These are phyloP conservation scores for Nakazawaea wickerhamii DNA, from an alignment of 805 yeast species.

Conservation along the genomic window DNA sequence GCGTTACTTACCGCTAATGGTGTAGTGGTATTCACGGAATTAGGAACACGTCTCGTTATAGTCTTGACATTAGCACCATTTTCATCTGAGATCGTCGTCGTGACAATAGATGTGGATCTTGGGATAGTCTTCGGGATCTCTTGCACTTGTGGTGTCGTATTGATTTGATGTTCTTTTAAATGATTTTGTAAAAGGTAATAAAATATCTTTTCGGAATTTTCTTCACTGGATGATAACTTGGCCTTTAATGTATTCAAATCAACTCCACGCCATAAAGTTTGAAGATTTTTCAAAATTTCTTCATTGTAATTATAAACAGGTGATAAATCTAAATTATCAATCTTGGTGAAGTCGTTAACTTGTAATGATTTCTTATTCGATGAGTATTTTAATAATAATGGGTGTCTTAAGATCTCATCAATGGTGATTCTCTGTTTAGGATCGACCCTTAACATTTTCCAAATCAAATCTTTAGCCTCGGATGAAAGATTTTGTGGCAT, in stretches of 20 bases:
- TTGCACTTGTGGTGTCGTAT: conserved; percentile 8
- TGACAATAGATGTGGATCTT: conserved; percentile 26
- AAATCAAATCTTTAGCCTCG: conserved; percentile 84
- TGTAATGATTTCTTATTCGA: conserved; percentile 32
- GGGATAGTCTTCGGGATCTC: conserved; percentile 14
- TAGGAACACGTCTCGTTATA: conserved; percentile 25
- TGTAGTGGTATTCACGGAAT: conserved; percentile 9
- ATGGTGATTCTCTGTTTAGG: conserved; percentile 79
- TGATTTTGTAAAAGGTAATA: conserved; percentile 71
- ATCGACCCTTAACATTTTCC: conserved; percentile 74
- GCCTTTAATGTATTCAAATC: conserved; percentile 45
- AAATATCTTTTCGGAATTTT: conserved; percentile 75
- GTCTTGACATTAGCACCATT: conserved; percentile 26
- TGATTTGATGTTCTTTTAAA: conserved; percentile 54
- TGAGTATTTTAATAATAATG: conserved; percentile 72
- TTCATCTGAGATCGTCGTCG: conserved; percentile 28
- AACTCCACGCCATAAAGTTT: conserved; percentile 80
- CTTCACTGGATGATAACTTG: conserved; percentile 47
- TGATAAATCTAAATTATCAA: conserved; percentile 15
- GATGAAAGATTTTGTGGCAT: conserved; percentile 76
- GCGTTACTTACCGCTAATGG: conserved; percentile 10
- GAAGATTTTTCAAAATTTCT: conserved; percentile 70
- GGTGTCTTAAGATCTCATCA: conserved; percentile 72
- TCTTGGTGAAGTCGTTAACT: conserved; percentile 32
- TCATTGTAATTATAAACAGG: conserved; percentile 53